Evolutionary conservation across 352 stramenopile genomes (phyloP).

Genomic region (Phytophthora podocarpi): DNA sequence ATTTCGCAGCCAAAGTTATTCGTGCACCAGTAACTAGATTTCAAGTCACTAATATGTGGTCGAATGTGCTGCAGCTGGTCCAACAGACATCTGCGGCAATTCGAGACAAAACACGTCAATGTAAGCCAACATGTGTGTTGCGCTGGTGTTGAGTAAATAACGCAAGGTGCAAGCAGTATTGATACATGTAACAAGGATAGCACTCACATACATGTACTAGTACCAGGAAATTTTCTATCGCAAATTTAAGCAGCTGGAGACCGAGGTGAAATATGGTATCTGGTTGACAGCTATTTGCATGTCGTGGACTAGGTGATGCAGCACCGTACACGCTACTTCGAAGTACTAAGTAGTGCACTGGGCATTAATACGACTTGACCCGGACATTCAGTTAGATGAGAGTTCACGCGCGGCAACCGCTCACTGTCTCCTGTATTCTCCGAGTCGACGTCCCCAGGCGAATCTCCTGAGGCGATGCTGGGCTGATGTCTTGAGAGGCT

Average conservation of each 20-base stretch:
- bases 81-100: constrained; percentile 1
- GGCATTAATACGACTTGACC: constrained; percentile 1
- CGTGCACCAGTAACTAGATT: too few relatives aligned
- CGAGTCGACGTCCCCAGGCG: constrained; percentile 3
- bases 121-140: too few relatives aligned
- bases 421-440: neutral
- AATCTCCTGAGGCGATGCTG: constrained; percentile 6
- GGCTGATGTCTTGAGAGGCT: constrained; percentile 33
- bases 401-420: neutral
- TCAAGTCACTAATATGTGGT: neutral
- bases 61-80: constrained; percentile 5
- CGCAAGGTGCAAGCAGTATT: too few relatives aligned
- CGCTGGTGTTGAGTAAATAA: too few relatives aligned
- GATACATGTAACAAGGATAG: neutral
- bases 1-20: too few relatives aligned
- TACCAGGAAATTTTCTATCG: neutral
- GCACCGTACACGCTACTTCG: neutral
- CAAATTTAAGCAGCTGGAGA: neutral
- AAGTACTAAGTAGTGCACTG: neutral
- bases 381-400: neutral
- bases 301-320: neutral
- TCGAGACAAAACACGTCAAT: too few relatives aligned
- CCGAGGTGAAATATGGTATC: constrained; percentile 5
- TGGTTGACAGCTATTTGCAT: neutral
- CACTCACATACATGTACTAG: too few relatives aligned